Evolutionary conservation across 1,284 basidiomycete genomes (phyloP).

Genomic region (Ceratobasidium sp.): DNA sequence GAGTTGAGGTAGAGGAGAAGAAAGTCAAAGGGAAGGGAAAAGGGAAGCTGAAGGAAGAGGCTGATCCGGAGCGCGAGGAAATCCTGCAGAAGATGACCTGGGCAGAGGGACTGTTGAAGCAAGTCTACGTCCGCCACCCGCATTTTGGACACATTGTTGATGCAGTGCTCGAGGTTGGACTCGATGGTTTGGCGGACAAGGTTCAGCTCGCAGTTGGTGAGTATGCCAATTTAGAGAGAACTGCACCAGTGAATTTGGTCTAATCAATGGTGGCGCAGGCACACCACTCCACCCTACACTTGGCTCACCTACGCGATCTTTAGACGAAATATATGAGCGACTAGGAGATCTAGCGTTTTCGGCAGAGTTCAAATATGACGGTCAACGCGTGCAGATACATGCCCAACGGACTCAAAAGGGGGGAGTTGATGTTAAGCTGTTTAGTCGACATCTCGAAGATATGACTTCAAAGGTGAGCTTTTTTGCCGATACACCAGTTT

Average conservation of each 20-base stretch:
- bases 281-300: constrained; percentile 79
- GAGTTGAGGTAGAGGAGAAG: background rate
- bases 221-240: constrained; percentile 52
- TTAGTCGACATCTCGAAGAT: constrained; percentile 91
- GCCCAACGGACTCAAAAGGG: constrained; percentile 64
- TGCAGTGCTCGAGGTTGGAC: constrained; percentile 73
- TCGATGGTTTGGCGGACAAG: constrained; percentile 71
- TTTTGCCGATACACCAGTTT: background rate
- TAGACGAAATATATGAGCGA: constrained; percentile 85
- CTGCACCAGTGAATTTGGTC: background rate
- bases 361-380: constrained; percentile 68
- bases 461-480: constrained; percentile 87
- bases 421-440: constrained; percentile 74
- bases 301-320: constrained; percentile 87
- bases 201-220: constrained; percentile 84
- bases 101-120: constrained; percentile 78
- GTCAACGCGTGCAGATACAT: constrained; percentile 90
- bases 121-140: constrained; percentile 89
- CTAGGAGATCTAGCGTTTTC: constrained; percentile 78
- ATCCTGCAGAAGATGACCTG: constrained; percentile 65
- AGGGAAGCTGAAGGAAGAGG: constrained; percentile 56
- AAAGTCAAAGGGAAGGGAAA: constrained; percentile 60
- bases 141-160: constrained; percentile 85
- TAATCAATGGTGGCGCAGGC: constrained; percentile 61
- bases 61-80: constrained; percentile 64